These are phyloP conservation scores for Adansonia digitata DNA, from an alignment of 345 rosid species.

Conservation along the genomic window DNA sequence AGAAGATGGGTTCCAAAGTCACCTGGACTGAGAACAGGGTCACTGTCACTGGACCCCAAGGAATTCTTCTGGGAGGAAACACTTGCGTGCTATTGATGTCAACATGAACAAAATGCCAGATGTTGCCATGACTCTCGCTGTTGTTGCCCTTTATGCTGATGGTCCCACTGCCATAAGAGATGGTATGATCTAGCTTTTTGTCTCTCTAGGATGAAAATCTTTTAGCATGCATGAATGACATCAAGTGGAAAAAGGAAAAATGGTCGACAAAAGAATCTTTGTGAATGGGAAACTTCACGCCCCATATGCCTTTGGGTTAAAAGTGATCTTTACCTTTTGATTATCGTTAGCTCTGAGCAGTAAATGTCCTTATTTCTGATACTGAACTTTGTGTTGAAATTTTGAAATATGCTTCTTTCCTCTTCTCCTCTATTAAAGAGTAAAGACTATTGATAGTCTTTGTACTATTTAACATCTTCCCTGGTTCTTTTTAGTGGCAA, in stretches of 20 bases:
- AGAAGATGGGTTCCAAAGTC: slow-evolving; percentile 94
- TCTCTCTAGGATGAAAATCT: neutral
- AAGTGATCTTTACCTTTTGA: neutral
- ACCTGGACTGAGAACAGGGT: slow-evolving; percentile 89
- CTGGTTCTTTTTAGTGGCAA: slow-evolving; percentile 53
- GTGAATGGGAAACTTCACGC: neutral
- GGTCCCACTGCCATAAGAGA: slow-evolving; percentile 96
- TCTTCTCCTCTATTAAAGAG: slow-evolving; percentile 2
- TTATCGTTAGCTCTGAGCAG: neutral
- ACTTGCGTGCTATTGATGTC: slow-evolving; percentile 69
- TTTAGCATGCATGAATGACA: neutral
- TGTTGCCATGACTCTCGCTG: slow-evolving; percentile 98
- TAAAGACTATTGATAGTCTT: neutral
- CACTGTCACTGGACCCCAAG: slow-evolving; percentile 82
- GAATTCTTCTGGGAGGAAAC: slow-evolving; percentile 62
- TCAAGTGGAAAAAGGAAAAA: neutral
- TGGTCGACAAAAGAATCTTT: neutral
- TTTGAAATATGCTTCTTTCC: neutral
- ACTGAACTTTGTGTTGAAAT: neutral
- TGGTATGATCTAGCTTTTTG: slow-evolving; percentile 37
- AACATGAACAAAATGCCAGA: slow-evolving; percentile 99
- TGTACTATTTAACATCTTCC: neutral
- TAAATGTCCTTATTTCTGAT: neutral
- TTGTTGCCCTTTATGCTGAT: slow-evolving; percentile 86
- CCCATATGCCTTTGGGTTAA: neutral